Evolutionary conservation across 495 filamentous ascomycete genomes (phyloP), one percentile per base, ranked within the genome.

Genomic region (Penicillium dipodomyicola): DNA sequence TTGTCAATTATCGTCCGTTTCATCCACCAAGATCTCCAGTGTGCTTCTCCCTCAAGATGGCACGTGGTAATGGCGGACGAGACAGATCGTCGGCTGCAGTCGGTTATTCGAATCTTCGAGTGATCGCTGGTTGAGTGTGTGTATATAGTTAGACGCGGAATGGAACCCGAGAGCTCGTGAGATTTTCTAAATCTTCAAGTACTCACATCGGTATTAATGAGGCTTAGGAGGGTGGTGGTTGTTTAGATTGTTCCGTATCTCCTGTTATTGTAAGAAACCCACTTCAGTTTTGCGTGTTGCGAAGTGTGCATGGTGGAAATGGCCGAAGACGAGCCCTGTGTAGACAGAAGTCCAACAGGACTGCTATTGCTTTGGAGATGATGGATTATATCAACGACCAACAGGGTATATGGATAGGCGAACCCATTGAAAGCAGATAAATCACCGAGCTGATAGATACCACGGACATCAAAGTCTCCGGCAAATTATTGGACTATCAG

Each of bases 31-130:
- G 37, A 42, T 15, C 27, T 52, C 8, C 23, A 42, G 19, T 39
- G 27, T 32, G 54, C 54, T 2, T 58, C 64, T 0, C 59, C 69
- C 1, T 63, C 64, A 0, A 52, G 59, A 5, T 70, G 73, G 4
- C 62, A 62, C 33, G 33, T 71, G 45, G 49, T 67, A 1, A 75
- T 77, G 73, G 72, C 76, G 11, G 65, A 66, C 60, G 72, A 73
- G 51, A 74, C 73, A n/a, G 67, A 76, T 52, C 60, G 62, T 35
- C 61, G 69, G 48, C 45, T 76, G 57, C 69, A 71, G 48, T 23
- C 67, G 17, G 58, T 76, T 14, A 68, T 73, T 47, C 52, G 39
- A 35, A 25, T 30, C 8, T 22, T 52, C 6, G 50, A 52, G 50
- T 52, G 39, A 52, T 43, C 17, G 17, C 39, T 33, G 25, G 39